Base-by-base conservation (phyloP, 2,329 filamentous ascomycete species). In the Helminthosporium solani region DNA sequence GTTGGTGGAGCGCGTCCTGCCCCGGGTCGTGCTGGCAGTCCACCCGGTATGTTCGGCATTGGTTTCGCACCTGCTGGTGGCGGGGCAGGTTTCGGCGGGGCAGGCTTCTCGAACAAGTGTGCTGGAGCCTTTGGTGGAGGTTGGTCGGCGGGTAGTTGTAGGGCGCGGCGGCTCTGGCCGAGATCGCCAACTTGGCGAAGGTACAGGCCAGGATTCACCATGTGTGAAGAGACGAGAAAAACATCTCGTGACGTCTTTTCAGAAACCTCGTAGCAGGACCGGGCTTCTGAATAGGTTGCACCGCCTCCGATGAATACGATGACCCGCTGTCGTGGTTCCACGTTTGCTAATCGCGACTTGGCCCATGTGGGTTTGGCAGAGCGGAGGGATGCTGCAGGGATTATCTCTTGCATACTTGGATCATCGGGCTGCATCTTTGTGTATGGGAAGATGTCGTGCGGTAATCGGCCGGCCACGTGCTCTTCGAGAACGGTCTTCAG, bases 281-380 rank as follows among this genome's bases (percentile, higher is more conserved):
- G 84, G 25, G 88, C 81, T 72, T 99, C 94, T 4, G 89, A 90
- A 68, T 92, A 96, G 0, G 94, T 97, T 16, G 94, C 94, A 35
- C 94, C 94, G 38, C 94, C 94, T 1, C 92, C 94, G 80, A 97
- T 86, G 67, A 96, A 97, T 14, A 97, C 85, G 48, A 99, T 88
- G 43, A 97, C 80, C 42, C 94, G 84, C 68, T 99, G 94, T 42
- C 87, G 83, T 54, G 91, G 95, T 66, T 97, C 92, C 49, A 78
- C 82, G 48, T 76, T 84, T 21, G 84, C 81, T 36, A 86, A 80
- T 34, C 90, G 85, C 8, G 88, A 86, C 42, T 89, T 88, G 2
- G 94, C 94, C 94, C 94, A 99, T 33, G 91, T 96, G 1, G 92
- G 94, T 62, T 96, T 95, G 14, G 90, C 90, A 8, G 89, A 88